Base-by-base conservation (phyloP, 176 grass and related monocot genomes). In the Oryza brachyantha region DNA sequence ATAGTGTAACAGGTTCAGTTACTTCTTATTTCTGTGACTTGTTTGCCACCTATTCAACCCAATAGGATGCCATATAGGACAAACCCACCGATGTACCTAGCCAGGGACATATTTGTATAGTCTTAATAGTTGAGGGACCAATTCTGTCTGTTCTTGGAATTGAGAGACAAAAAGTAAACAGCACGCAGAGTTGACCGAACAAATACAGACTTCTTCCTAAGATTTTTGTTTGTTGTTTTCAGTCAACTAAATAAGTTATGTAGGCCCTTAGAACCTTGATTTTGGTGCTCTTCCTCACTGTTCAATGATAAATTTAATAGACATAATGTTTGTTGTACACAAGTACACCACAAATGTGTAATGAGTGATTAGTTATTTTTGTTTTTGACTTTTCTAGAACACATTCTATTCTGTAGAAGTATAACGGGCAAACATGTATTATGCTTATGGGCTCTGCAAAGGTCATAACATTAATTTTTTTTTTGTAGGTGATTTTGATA, bases 401-500 rank as follows among this genome's bases (percentile, higher is more conserved):
- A 25, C 45, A 11, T 46, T 66, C 38, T 60, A 73, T 78, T 64
- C 43, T 29, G 40, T 54, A 45, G 59, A 72, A 40, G 22, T 62
- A 65, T 73, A 48, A 54, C 31, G 13, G 22, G 12, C 64, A 82
- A 50, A 38, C 22, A 42, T 39, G 39, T 71, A 70, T 14, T 27
- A 32, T 37, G 29, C 17, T 52, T 84, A 11, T 70, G 21, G 29
- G 55, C 24, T 10, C 14, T 37, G 42, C 32, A 50, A 78, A 48
- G 21, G 0, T 36, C 63, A 65, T 7, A 55, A 7, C 54, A 41
- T 61, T 52, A 72, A 22, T 57, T 63, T 60, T 57, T 63, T 60
- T 66, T 38, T 79, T 79, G 64, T 50, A 54, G 46, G 62, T 78
- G 64, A 16, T 71, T 70, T 64, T 60, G 66, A 34, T 71, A 46